Percentiles rank a stretch among this genome's conserved stretches.
Evolutionary conservation across 345 rosid genomes (phyloP).

Genomic region (Dimocarpus longan): DNA sequence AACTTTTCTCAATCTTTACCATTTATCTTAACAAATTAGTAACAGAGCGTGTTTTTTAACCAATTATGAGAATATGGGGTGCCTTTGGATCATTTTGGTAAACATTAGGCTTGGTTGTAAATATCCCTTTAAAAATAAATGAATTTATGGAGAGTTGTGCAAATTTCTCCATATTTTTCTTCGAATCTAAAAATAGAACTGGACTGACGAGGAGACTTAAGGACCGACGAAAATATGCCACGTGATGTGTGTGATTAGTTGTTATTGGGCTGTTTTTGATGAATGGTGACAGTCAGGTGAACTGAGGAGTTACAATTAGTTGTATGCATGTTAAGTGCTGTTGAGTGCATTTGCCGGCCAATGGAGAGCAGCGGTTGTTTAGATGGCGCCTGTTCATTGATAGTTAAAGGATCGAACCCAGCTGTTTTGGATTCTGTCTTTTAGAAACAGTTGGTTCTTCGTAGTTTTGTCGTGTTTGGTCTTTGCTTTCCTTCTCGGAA

Average conservation of each 20-base stretch:
- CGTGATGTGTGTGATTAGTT: background rate
- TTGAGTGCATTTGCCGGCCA: slow-evolving; percentile 10
- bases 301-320: background rate
- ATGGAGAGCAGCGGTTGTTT: slow-evolving; percentile 8
- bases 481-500: background rate
- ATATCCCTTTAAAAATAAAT: too few relatives aligned
- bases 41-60: too few relatives aligned
- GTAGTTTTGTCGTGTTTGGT: background rate
- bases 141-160: too few relatives aligned
- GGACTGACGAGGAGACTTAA: background rate
- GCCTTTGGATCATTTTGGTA: too few relatives aligned
- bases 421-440: slow-evolving; percentile 9
- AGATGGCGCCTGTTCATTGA: slow-evolving; percentile 12
- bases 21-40: too few relatives aligned
- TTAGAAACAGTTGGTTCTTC: background rate
- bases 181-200: too few relatives aligned
- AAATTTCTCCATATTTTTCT: too few relatives aligned
- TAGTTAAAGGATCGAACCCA: background rate
- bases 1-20: too few relatives aligned
- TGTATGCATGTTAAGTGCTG: background rate
- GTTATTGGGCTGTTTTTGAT: background rate
- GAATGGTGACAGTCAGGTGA: background rate
- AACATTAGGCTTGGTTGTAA: too few relatives aligned
- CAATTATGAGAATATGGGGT: too few relatives aligned
- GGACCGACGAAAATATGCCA: background rate